Base-by-base conservation (phyloP, 352 stramenopile species). In the Globisporangium mamillatum region DNA sequence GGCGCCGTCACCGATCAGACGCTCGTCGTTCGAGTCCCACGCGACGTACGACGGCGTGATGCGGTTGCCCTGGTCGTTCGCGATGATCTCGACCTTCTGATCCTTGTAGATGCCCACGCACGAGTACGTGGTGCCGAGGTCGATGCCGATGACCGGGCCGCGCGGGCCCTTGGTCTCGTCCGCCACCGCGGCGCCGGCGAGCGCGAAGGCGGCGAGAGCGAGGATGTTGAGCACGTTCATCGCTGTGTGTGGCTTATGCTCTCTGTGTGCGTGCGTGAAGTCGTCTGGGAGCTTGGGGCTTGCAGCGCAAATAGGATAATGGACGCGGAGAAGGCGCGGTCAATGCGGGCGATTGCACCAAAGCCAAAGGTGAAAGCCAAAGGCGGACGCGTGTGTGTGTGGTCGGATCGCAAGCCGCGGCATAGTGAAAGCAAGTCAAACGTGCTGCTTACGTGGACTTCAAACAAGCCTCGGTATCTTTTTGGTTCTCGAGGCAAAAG, bases 11-110 rank as follows among this genome's bases (percentile, higher is more conserved):
- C 98, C 98, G 67, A 99, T 98, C 44, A 99, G 77, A 72, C 97
- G 96, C 75, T 99, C 97, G 66, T 97, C 94, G 73, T 93, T 94
- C 62, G 80, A 88, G 73, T 97, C 90, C 91, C 92, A 99, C 29
- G 97, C 95, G 56, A 99, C 97, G 76, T 99, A 99, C 50, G 95
- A 99, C 12, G 98, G 98, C 65, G 97, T 99, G 76, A 99, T 99
- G 78, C 97, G 96, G 84, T 99, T 99, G 38, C 97, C 95, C 73
- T 98, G 91, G 79, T 98, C 93, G 80, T 99, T 98, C 53, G 93
- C 83, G 65, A 99, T 98, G 82, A 99, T 98, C 75, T 98, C 93
- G n/a, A 99, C 94, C 67, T 95, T 91, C 59, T 96, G 90, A 73
- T 98, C 90, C 81, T 99, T 96, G 78, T 95, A 97, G 52, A 98